These are phyloP conservation scores for Chlorella sp. DNA, from an alignment of 139 green algal genomes.

Conservation along the genomic window DNA sequence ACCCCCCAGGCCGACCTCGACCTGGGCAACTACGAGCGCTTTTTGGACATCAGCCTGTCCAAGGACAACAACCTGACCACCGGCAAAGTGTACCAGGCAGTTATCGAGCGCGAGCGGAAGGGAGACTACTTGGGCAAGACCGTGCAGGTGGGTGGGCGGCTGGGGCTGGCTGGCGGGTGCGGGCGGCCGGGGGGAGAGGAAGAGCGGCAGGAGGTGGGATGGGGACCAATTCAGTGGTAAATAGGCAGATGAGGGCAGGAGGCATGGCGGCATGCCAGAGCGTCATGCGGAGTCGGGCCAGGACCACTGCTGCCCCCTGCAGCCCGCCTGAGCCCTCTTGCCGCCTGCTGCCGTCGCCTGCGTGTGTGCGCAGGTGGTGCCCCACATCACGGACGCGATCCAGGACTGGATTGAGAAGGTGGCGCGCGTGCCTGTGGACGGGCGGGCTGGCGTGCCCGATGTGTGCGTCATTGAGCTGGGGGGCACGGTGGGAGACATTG, in stretches of 20 bases:
- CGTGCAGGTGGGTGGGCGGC: slow-evolving; percentile 82
- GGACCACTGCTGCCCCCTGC: neutral
- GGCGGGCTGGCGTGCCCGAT: slow-evolving; percentile 78
- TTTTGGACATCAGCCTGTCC: slow-evolving; percentile 96
- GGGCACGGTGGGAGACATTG: slow-evolving; percentile 98
- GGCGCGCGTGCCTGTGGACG: slow-evolving; percentile 90
- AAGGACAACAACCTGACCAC: slow-evolving; percentile 99
- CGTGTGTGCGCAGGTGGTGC: slow-evolving; percentile 78
- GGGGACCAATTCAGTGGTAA: neutral
- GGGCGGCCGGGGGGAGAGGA: neutral
- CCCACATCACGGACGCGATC: slow-evolving; percentile 98
- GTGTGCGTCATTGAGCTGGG: slow-evolving; percentile 99
- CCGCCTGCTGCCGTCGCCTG: too few relatives aligned
- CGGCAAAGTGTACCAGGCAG: slow-evolving; percentile 95
- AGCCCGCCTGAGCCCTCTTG: neutral
- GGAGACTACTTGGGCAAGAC: slow-evolving; percentile 99
- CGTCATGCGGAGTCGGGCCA: neutral
- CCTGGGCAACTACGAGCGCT: slow-evolving; percentile 99
- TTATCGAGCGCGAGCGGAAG: slow-evolving; percentile 93
- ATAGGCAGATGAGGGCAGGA: neutral
- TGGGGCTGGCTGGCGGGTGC: too few relatives aligned
- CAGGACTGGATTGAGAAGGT: slow-evolving; percentile 99
- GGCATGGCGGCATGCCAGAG: too few relatives aligned
- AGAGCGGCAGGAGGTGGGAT: neutral
- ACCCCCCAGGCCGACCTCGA: slow-evolving; percentile 92